These are phyloP conservation scores for Hypoxylon subgilvum DNA, from an alignment of 495 filamentous ascomycete species.

Conservation along the genomic window DNA sequence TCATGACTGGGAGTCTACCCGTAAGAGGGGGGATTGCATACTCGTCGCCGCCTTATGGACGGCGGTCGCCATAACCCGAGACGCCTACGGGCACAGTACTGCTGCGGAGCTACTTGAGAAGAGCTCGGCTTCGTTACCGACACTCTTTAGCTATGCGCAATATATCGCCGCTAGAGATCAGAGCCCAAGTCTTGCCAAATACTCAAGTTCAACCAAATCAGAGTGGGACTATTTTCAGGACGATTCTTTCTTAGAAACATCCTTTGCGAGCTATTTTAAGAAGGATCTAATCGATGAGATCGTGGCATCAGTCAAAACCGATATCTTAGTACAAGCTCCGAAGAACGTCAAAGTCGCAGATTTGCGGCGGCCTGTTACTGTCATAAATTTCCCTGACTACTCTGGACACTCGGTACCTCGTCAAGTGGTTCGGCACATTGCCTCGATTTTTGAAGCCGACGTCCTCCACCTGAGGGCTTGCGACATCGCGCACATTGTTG, in stretches of 20 bases:
- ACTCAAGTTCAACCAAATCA: not conserved
- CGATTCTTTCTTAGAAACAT: constrained; percentile 7
- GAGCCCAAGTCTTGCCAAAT: too few species aligned
- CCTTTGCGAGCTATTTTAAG: constrained; percentile 19
- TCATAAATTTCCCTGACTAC: constrained; percentile 47
- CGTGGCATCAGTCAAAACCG: constrained; percentile 43
- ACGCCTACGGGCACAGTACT: constrained; percentile 5
- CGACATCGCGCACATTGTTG: constrained; percentile 79
- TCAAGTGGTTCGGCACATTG: constrained; percentile 53
- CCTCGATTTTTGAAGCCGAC: constrained; percentile 69
- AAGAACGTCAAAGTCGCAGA: constrained; percentile 30
- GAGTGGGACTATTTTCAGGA: not conserved
- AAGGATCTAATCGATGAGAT: constrained; percentile 43
- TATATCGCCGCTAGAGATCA: too few species aligned
- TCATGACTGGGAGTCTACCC: not conserved
- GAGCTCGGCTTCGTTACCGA: constrained; percentile 1
- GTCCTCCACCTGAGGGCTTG: constrained; percentile 77
- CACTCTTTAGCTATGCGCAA: too few species aligned
- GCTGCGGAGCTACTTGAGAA: constrained; percentile 15
- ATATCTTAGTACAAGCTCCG: constrained; percentile 40
- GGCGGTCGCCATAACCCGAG: not conserved
- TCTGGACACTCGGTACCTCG: constrained; percentile 42
- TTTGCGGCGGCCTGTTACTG: constrained; percentile 43
- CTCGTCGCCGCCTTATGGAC: constrained; percentile 29
- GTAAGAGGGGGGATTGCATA: constrained; percentile 20